Conservation (phyloP, 441 rosid species). For the Eutrema salsugineum region DNA sequence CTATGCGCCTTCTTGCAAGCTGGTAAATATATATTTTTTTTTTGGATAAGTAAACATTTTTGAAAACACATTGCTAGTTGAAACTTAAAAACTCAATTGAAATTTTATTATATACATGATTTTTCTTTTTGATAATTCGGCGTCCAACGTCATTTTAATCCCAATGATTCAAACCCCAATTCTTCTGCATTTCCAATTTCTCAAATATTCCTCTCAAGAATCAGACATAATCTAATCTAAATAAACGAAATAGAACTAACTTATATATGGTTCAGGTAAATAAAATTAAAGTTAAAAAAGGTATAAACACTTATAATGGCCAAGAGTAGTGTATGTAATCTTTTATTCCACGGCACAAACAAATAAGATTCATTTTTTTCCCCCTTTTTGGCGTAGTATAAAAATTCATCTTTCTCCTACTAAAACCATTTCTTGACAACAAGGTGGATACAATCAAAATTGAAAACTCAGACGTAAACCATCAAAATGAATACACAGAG, state of each 20-base stretch:
- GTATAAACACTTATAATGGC: not conserved
- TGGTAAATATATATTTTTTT: no score
- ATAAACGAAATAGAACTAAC: not conserved
- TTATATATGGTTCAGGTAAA: not conserved
- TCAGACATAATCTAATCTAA: not conserved
- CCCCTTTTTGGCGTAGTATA: not conserved
- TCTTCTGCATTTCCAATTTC: not conserved
- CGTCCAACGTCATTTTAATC: not conserved
- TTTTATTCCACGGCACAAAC: slow-evolving; percentile 9
- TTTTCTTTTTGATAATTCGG: not conserved
- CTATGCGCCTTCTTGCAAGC: no score
- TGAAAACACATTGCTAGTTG: no score
- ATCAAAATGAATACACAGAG: slow-evolving; percentile 28
- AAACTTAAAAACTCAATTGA: no score
- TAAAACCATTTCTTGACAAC: slow-evolving; percentile 12
- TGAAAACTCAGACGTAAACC: slow-evolving; percentile 5
- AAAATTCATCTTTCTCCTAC: slow-evolving; percentile 5
- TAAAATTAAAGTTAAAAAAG: no score
- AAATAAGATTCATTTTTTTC: not conserved
- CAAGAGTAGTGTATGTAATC: not conserved
- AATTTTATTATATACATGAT: not conserved
- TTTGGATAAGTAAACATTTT: no score
- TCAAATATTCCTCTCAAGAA: not conserved
- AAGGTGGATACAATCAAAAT: slow-evolving; percentile 25
- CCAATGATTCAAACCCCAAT: no score